Percentiles rank a stretch among this genome's conserved stretches.
Evolutionary conservation across 176 grass and related monocot species (phyloP).

Genomic region (sorghum (Sorghum bicolor)): Sorghum_bicolor_NCBIv3 NC_012870.2:51022501-51023000

Average conservation of each 20-base stretch:
- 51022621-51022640: constrained; percentile 30
- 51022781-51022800: constrained; percentile 33
- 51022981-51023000: constrained; percentile 55
- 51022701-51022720: constrained; percentile 47
- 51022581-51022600: constrained; percentile 56
- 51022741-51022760: constrained; percentile 13
- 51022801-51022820: constrained; percentile 43
- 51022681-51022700: constrained; percentile 72
- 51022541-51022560: constrained; percentile 77
- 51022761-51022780: constrained; percentile 36
- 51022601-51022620: constrained; percentile 51
- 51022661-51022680: constrained; percentile 53
- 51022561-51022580: constrained; percentile 46
- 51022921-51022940: constrained; percentile 39
- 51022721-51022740: background rate
- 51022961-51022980: constrained; percentile 43
- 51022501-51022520: constrained; percentile 46
- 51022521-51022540: constrained; percentile 65
- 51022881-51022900: constrained; percentile 20
- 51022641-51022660: constrained; percentile 43
- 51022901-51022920: constrained; percentile 31
- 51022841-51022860: constrained; percentile 49
- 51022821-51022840: constrained; percentile 34
- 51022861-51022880: constrained; percentile 36
- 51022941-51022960: constrained; percentile 48